A percentile compares a stretch with the other conserved stretches of the same genome.
Evolutionary conservation across 371 early-diverging fungal genomes (phyloP).

Genomic region (Rhizopus microsporus): DNA sequence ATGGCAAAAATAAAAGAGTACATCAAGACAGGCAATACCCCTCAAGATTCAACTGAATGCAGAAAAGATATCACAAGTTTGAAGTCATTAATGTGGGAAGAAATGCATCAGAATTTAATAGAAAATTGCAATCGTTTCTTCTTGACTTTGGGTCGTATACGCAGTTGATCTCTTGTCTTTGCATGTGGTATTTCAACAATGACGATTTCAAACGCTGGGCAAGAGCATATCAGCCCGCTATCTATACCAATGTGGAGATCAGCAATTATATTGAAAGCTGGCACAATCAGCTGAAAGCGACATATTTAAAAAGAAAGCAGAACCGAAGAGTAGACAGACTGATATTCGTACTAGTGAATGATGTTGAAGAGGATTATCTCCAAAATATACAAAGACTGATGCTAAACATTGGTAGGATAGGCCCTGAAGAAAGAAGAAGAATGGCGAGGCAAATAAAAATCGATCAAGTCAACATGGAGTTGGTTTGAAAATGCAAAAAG

Average conservation of each 20-base stretch:
- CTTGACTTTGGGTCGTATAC: background rate
- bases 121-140: background rate
- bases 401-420: slow-evolving; percentile 6
- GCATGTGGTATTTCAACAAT: background rate
- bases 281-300: slow-evolving; percentile 4
- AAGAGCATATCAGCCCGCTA: no score
- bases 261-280: no score
- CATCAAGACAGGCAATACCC: no score
- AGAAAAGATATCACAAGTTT: background rate
- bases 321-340: slow-evolving; percentile 7
- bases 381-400: background rate
- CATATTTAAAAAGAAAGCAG: slow-evolving; percentile 2
- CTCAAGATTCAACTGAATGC: no score
- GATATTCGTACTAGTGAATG: slow-evolving; percentile 5
- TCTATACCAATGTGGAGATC: no score
- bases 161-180: background rate
- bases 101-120: background rate
- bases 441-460: background rate
- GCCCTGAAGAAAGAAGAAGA: slow-evolving; percentile 2
- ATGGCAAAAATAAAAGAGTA: background rate
- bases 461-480: no score
- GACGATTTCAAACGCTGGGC: no score
- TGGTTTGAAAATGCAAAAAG: no score
- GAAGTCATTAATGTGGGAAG: slow-evolving; percentile 1
- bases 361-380: slow-evolving; percentile 4